phyloP scores from a whole-genome alignment of 2,329 filamentous ascomycete species.

The Coleophoma eucalyptorum region DNA sequence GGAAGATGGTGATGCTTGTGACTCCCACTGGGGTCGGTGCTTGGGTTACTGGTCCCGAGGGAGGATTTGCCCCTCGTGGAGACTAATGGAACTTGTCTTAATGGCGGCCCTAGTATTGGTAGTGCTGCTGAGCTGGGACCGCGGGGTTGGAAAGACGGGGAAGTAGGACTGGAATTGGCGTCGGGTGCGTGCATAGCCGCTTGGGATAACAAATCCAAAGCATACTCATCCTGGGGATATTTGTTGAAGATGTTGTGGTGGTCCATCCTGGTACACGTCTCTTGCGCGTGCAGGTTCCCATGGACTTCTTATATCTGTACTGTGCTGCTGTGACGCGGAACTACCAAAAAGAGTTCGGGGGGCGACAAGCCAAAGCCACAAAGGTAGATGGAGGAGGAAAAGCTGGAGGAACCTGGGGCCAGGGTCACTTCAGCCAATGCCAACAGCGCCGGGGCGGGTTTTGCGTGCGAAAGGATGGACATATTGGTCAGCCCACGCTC shows the following conservation, averaged over 20 bases:
- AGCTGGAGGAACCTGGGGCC: too few species aligned
- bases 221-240: slow-evolving; percentile 17
- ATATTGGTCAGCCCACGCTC: too few species aligned
- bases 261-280: not conserved
- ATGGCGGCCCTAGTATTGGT: not conserved
- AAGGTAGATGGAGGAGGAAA: too few species aligned
- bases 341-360: not conserved
- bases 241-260: not conserved
- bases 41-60: slow-evolving; percentile 9
- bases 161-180: not conserved
- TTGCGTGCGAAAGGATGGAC: too few species aligned
- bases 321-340: not conserved
- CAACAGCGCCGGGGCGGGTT: too few species aligned
- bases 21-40: too few species aligned
- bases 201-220: slow-evolving; percentile 20
- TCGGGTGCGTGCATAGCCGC: slow-evolving; percentile 17
- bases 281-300: not conserved
- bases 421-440: too few species aligned
- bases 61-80: not conserved
- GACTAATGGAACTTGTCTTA: not conserved
- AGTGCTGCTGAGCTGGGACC: too few species aligned
- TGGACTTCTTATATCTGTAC: not conserved
- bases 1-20: too few species aligned
- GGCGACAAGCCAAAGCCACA: too few species aligned
- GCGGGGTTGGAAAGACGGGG: not conserved